These are phyloP conservation scores for Talaromyces rugulosus DNA, from an alignment of 2,329 filamentous ascomycete genomes.

Conservation along the genomic window DNA sequence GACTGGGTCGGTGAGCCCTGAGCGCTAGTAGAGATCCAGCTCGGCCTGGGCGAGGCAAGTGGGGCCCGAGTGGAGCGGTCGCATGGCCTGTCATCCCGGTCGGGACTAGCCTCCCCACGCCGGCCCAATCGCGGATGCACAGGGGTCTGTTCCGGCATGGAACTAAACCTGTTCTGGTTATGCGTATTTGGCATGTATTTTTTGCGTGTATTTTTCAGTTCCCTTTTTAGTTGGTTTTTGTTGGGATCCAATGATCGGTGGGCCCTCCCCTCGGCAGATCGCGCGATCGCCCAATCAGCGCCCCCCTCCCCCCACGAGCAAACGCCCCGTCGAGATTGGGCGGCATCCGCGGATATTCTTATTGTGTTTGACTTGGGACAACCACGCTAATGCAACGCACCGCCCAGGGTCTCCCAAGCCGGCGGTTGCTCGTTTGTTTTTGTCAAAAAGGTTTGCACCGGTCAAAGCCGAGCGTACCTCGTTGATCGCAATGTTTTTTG, in stretches of 20 bases:
- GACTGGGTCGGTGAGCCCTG: conserved; percentile 5
- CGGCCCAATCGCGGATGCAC: conserved; percentile 16
- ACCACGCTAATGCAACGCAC: background rate
- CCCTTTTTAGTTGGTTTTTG: background rate
- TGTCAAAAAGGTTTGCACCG: no score
- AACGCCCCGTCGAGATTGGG: conserved; percentile 6
- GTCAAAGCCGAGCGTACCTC: no score
- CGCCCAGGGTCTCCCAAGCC: background rate
- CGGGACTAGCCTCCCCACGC: background rate
- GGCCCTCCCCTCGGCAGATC: conserved; percentile 1
- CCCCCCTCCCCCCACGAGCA: conserved; percentile 9
- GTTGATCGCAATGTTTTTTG: no score
- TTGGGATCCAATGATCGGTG: background rate
- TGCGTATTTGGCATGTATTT: background rate
- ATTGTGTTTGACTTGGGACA: background rate
- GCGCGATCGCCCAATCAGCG: conserved; percentile 12
- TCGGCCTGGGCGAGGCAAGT: background rate
- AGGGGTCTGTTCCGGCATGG: conserved; percentile 9
- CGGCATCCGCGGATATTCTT: conserved; percentile 12
- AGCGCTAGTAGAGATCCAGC: background rate
- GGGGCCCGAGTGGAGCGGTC: conserved; percentile 10
- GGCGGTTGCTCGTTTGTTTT: background rate
- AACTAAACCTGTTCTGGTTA: background rate
- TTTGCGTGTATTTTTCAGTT: background rate
- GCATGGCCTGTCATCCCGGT: conserved; percentile 11